Evolutionary conservation across 2,329 filamentous ascomycete species (phyloP), one percentile per base, ranked within the genome.

Genomic region (Fusarium sp.): DNA sequence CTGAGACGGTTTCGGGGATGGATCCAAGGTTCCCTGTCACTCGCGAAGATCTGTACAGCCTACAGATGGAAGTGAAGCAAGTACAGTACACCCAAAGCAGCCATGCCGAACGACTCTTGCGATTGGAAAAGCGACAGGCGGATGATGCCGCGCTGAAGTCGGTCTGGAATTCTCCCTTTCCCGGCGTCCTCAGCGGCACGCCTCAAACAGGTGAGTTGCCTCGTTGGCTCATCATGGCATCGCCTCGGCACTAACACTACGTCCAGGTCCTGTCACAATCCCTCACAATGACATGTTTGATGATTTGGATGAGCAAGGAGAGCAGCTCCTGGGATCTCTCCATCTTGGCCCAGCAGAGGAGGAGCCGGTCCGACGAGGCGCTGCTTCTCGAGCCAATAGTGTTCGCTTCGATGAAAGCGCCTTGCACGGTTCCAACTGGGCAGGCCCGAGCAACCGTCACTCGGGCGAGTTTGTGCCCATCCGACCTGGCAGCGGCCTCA

Each of bases 351-450:
- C 85, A 73, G 89, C 92, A 6, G 95, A 98, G 71, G 95, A 98
- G 72, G 93, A 95, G 80, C 94, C 94, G 35, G 92, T 95, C 66
- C 91, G 95, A 40, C 90, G 96, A 72, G 94, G 97, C 63, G 94
- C 94, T 22, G 93, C 95, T 20, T 99, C 97, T 20, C 90, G 97
- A 77, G 96, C 97, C 57, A 98, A 98, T 81, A 98, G 97, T 80
- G 97, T 99, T 76, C 94, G 97, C 40, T 99, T 99, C 79, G 97
- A 98, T 80, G 96, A 98, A 81, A 98, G 95, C 80, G 95, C 96
- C 15, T 91, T 98, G 77, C 95, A 98, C 78, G 93, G 94, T 57
- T 95, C 90, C 10, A 90, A 95, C 81, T 97, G 97, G 90, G 92
- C 92, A 43, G 85, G 85, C 10, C 94, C 97, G 79, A 91, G 90